Evolutionary conservation across 768 basidiomycete species (phyloP).

Genomic region (Panaeolus papilionaceus): DNA sequence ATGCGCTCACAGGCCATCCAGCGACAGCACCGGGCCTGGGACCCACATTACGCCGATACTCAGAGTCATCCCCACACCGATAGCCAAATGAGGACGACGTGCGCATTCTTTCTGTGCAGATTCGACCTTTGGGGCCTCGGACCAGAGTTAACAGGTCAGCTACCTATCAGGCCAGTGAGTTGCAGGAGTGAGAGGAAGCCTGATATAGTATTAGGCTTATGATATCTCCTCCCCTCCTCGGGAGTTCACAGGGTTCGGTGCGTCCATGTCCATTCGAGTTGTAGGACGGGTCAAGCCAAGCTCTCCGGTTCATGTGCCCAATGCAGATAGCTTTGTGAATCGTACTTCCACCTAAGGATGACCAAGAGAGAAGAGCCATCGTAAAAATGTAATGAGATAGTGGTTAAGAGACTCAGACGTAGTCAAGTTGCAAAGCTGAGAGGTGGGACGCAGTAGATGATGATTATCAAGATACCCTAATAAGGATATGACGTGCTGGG

Average conservation of each 20-base stretch:
- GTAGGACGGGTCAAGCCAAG: background rate
- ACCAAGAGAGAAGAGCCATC: no score
- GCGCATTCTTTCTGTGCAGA: background rate
- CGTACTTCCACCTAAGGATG: background rate
- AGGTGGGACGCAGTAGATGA: background rate
- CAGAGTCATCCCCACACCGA: background rate
- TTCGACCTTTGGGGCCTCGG: background rate
- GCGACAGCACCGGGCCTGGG: background rate
- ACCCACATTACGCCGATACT: constrained; percentile 4
- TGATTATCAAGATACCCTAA: background rate
- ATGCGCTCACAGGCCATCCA: background rate
- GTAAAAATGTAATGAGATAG: no score
- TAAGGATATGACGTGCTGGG: background rate
- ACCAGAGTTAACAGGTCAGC: background rate
- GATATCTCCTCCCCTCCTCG: constrained; percentile 9
- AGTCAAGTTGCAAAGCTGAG: background rate
- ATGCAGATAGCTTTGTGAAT: background rate
- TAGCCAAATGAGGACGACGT: background rate
- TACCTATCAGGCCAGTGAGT: background rate
- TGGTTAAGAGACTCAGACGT: background rate
- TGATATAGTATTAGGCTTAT: background rate
- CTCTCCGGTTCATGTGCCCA: background rate
- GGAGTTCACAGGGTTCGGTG: constrained; percentile 11
- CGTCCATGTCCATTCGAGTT: background rate
- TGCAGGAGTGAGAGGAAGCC: background rate